phyloP scores from a whole-genome alignment of 345 rosid species.

The Bruguiera sexangula region DNA sequence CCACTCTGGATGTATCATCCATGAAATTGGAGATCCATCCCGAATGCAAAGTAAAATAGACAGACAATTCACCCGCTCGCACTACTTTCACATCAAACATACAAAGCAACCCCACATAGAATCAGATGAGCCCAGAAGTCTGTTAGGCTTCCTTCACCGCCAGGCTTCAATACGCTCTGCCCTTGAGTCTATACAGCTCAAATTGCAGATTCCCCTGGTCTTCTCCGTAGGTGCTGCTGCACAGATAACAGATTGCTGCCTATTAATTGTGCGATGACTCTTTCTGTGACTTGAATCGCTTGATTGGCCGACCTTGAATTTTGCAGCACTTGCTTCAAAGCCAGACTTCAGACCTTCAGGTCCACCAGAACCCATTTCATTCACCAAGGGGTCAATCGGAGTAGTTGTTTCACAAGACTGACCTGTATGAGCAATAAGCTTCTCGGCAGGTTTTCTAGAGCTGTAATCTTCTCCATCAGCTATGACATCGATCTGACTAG shows the following conservation, averaged over 20 bases:
- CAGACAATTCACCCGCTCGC: slow-evolving; percentile 19
- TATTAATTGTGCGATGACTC: slow-evolving; percentile 23
- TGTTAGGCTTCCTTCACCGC: slow-evolving; percentile 32
- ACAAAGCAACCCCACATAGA: neutral
- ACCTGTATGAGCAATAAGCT: slow-evolving; percentile 14
- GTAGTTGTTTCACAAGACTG: slow-evolving; percentile 16
- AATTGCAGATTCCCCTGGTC: slow-evolving; percentile 44
- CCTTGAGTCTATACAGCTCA: slow-evolving; percentile 61
- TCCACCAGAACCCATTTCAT: slow-evolving; percentile 18
- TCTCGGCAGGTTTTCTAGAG: slow-evolving; percentile 13
- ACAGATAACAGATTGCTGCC: slow-evolving; percentile 33
- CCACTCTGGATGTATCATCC: slow-evolving; percentile 6
- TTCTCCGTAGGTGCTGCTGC: slow-evolving; percentile 30
- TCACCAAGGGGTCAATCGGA: slow-evolving; percentile 9
- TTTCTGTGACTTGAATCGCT: slow-evolving; percentile 34
- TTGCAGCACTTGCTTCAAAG: slow-evolving; percentile 15
- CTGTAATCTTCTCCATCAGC: slow-evolving; percentile 24
- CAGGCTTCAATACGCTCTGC: slow-evolving; percentile 47
- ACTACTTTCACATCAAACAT: slow-evolving; percentile 13
- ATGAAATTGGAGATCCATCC: slow-evolving; percentile 22
- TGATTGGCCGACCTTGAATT: slow-evolving; percentile 36
- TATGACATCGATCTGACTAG: slow-evolving; percentile 27
- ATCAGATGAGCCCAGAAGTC: slow-evolving; percentile 5
- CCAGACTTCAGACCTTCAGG: slow-evolving; percentile 7
- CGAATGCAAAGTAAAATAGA: slow-evolving; percentile 23